Evolutionary conservation across 805 yeast species (phyloP).

Genomic region (Saturnispora gosingensis): DNA sequence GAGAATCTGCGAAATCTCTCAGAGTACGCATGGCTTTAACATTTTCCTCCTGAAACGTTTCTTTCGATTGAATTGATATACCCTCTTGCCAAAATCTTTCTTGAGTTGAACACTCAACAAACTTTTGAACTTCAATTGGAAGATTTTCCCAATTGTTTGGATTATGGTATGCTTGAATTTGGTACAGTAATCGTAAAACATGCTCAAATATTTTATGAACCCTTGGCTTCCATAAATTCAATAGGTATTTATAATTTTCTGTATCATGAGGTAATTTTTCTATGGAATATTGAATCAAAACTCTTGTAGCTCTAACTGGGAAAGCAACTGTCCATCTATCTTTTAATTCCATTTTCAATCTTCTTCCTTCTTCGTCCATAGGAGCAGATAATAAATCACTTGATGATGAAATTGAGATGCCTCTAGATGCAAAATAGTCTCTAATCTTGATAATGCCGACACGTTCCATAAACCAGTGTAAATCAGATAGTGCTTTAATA

Average conservation of each 20-base stretch:
- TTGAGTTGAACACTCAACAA: constrained; percentile 80
- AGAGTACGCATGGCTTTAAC: constrained; percentile 90
- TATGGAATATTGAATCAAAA: constrained; percentile 89
- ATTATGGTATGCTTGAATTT: constrained; percentile 89
- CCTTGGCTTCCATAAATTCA: constrained; percentile 86
- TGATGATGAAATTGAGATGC: constrained; percentile 67
- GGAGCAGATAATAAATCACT: constrained; percentile 68
- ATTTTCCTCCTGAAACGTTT: constrained; percentile 87
- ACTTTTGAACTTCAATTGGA: constrained; percentile 84
- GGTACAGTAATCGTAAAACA: constrained; percentile 75
- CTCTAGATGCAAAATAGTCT: constrained; percentile 74
- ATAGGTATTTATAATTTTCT: constrained; percentile 58
- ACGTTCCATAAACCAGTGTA: constrained; percentile 98
- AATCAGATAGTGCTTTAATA: constrained; percentile 76
- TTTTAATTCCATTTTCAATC: constrained; percentile 65
- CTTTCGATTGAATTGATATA: constrained; percentile 86
- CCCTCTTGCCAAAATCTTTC: constrained; percentile 99
- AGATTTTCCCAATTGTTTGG: constrained; percentile 85
- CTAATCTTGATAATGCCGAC: constrained; percentile 92
- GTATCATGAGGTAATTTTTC: constrained; percentile 80
- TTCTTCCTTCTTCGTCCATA: constrained; percentile 85
- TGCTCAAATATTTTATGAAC: constrained; percentile 88
- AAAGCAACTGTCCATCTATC: constrained; percentile 91
- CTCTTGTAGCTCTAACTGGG: constrained; percentile 92
- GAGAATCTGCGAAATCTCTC: constrained; percentile 95